phyloP scores from a whole-genome alignment of 139 green algal species.

The Eudorina sp. region DNA sequence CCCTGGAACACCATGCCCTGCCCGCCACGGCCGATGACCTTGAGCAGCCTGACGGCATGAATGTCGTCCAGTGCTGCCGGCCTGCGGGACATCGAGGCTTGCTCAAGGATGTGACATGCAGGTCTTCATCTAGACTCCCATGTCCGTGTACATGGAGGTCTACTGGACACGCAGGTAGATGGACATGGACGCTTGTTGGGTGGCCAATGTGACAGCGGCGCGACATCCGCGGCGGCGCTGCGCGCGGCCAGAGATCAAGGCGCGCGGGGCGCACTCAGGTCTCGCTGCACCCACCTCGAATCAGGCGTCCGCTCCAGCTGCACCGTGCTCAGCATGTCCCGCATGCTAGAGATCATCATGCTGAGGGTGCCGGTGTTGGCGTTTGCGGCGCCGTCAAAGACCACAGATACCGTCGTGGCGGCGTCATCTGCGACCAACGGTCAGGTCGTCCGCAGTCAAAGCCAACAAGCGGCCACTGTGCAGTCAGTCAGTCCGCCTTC shows the following conservation, averaged over 20 bases:
- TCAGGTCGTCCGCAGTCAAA: too few species aligned
- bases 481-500: too few species aligned
- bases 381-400: not conserved
- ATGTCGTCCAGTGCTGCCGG: slow-evolving; percentile 5
- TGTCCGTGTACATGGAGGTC: too few species aligned
- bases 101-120: too few species aligned
- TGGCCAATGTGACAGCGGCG: too few species aligned
- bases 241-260: too few species aligned
- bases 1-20: slow-evolving; percentile 42
- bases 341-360: slow-evolving; percentile 32
- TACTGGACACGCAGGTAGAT: too few species aligned
- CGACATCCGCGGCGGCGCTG: too few species aligned
- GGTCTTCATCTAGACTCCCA: too few species aligned
- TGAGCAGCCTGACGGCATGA: not conserved
- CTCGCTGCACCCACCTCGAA: slow-evolving; percentile 10
- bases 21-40: slow-evolving; percentile 17
- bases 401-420: not conserved
- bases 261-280: too few species aligned
- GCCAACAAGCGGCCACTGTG: too few species aligned
- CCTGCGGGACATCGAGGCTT: not conserved
- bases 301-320: slow-evolving; percentile 24
- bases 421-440: slow-evolving; percentile 6
- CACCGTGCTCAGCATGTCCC: slow-evolving; percentile 6
- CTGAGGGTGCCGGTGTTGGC: not conserved
- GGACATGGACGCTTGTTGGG: too few species aligned